phyloP scores from a whole-genome alignment of 1,284 basidiomycete species.

The Thelephora terrestris region DNA sequence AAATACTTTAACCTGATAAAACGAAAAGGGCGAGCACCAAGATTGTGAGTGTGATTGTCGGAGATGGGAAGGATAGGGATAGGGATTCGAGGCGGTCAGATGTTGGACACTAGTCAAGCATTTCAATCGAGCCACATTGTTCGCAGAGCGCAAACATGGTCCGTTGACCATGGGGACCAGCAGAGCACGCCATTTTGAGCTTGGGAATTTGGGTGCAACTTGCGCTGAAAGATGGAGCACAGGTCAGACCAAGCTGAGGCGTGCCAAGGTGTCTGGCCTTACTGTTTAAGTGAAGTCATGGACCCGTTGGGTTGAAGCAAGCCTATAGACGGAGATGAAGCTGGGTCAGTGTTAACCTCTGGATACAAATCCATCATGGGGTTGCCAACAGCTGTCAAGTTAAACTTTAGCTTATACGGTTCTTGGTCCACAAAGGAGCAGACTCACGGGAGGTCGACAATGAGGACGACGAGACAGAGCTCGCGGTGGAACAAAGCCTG shows the following conservation, averaged over 20 bases:
- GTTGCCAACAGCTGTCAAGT: conserved; percentile 36
- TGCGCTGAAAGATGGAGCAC: conserved; percentile 30
- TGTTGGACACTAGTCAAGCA: conserved; percentile 44
- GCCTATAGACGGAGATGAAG: conserved; percentile 37
- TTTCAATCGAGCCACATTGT: conserved; percentile 78
- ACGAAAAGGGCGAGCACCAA: background rate
- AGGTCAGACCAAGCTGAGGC: conserved; percentile 2
- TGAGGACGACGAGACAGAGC: conserved; percentile 43
- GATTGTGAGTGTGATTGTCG: conserved; percentile 1
- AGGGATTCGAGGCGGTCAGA: conserved; percentile 30
- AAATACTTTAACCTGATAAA: background rate
- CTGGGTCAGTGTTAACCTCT: conserved; percentile 37
- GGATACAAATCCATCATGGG: conserved; percentile 36
- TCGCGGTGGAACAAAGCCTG: conserved; percentile 58
- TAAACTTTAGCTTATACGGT: background rate
- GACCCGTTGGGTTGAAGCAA: conserved; percentile 54
- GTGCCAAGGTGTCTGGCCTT: conserved; percentile 10
- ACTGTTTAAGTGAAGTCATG: conserved; percentile 62
- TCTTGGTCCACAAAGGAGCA: conserved; percentile 2
- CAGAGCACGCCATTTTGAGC: conserved; percentile 27
- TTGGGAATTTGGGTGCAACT: conserved; percentile 70
- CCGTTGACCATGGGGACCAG: conserved; percentile 25
- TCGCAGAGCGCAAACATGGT: conserved; percentile 83
- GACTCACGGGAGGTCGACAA: conserved; percentile 30
- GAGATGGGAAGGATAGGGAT: background rate